Base-by-base conservation (phyloP, 768 basidiomycete species). In the Trametes cinnabarina region DNA sequence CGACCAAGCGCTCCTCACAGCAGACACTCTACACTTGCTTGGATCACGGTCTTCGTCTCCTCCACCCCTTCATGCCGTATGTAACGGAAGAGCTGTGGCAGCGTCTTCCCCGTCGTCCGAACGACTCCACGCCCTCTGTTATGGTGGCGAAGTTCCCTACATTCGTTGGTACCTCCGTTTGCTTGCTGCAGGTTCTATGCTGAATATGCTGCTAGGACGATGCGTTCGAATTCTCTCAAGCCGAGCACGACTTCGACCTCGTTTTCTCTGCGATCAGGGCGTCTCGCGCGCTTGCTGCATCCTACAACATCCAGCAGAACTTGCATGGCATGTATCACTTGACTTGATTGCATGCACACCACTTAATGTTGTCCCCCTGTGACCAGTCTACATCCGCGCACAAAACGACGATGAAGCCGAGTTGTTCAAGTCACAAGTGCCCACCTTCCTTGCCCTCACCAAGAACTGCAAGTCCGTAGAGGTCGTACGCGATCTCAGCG, bases 1-100 rank as follows among this genome's bases (percentile, higher is more conserved):
- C 78, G 12, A 83, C 81, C 9, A 85, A 87, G 37, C 79, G 77
- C 48, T 98, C 95, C 11, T 91, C 96, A 3, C 95, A 97, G 68
- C 92, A 98, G 74, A 98, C 96, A 0, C 76, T 99, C 35, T 97
- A 98, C 73, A 95, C 89, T 7, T 96, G 94, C 70, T 81, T 99
- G 39, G 97, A 99, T 66, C 75, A 87, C 59, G 97, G 95, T 10
- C 78, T 99, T 51, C 85, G 88, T 19, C 78, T 99, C 2, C 79
- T 98, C 1, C 97, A 98, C 72, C 97, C 97, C 0, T 94, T 98
- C 77, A 99, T 98, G 97, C 97, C 97, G 1, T 99, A 90, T 72
- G 92, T 99, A 30, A 98, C 97, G 4, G 97, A 99, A 74, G 97
- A 98, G 72, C 77, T 99, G 11, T 99, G 97, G 97, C 97, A 99